Evolutionary conservation across 2,329 filamentous ascomycete genomes (phyloP).

Genomic region (Fusarium staphyleae): DNA sequence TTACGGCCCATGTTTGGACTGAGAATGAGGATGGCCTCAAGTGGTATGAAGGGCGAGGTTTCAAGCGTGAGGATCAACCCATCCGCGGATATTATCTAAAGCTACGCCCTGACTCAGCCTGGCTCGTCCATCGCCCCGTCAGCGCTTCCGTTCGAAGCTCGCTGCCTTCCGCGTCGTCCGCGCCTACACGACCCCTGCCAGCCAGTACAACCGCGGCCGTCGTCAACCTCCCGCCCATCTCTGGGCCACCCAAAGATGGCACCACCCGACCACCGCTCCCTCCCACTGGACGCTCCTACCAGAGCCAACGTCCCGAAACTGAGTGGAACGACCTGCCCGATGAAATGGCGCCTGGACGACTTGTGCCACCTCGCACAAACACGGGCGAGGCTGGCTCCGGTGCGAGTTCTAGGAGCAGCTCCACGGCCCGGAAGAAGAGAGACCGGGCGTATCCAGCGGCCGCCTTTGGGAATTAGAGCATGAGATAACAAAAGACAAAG

Average conservation of each 20-base stretch:
- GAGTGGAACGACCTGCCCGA: constrained; percentile 73
- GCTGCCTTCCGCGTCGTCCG: constrained; percentile 31
- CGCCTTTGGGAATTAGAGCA: constrained; percentile 59
- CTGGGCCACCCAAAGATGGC: constrained; percentile 35
- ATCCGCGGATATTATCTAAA: constrained; percentile 68
- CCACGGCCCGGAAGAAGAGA: constrained; percentile 61
- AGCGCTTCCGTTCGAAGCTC: constrained; percentile 37
- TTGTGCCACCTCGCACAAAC: constrained; percentile 40
- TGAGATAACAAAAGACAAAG: neutral
- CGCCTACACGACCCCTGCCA: constrained; percentile 24
- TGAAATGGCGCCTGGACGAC: constrained; percentile 58
- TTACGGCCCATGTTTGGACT: constrained; percentile 74
- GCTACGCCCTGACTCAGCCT: constrained; percentile 67
- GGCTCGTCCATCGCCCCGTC: constrained; percentile 61
- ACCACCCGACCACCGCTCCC: constrained; percentile 36
- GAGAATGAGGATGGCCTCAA: constrained; percentile 67
- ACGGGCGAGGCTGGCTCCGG: constrained; percentile 48
- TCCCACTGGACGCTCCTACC: constrained; percentile 58
- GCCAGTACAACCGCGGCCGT: constrained; percentile 43
- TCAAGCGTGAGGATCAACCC: constrained; percentile 56
- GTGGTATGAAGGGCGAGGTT: constrained; percentile 69
- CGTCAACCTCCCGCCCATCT: constrained; percentile 43
- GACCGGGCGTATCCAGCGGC: constrained; percentile 68
- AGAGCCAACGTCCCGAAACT: constrained; percentile 63
- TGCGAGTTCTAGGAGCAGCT: constrained; percentile 64